Base-by-base conservation (phyloP, 2,329 filamentous ascomycete species). In the Phoma herbarum region DNA sequence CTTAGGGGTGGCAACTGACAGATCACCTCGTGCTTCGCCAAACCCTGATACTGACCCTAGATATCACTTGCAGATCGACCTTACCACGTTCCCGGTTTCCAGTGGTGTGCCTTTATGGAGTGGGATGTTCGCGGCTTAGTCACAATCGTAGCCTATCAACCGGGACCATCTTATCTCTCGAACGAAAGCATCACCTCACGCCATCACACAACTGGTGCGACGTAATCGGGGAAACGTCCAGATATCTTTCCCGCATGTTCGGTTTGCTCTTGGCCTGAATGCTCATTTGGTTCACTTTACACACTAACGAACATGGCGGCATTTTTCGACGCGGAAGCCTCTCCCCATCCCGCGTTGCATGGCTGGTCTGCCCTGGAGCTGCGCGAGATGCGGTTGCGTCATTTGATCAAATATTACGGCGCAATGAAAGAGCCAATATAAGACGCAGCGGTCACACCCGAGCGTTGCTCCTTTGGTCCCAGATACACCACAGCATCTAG, bases 351-450 rank as follows among this genome's bases (percentile, higher is more conserved):
- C 72, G 69, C 69, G 72, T 53, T 61, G 58, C 61, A 61, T 62
- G 59, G 53, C 26, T 59, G 33, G 26, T 52, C 47, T 49, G 44
- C 49, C 43, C 53, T 60, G 26, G 43, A 63, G 37, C 23, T 37
- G 47, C 55, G 60, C 47, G 31, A 42, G 22, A 63, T 56, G 60
- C 26, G 58, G 60, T 73, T 71, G 70, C 71, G 71, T 73, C 71
- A 74, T 72, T 58, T 57, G 48, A 57, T 62, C 51, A 57, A 55
- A 61, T 71, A 62, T 55, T 62, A 55, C 62, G 47, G 52, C 52
- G 57, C 48, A 44, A 49, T 64, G 57, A 67, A 71, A 66, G 67
- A 71, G 60, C 61, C 65, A 72, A 71, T 75, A 75, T 75, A 75
- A 75, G 68, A 63, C 22, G 39, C 41, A 62, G 52, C 50, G 45